These are phyloP conservation scores for Colletotrichum paranaense DNA, from an alignment of 2,329 filamentous ascomycete species.

Conservation along the genomic window DNA sequence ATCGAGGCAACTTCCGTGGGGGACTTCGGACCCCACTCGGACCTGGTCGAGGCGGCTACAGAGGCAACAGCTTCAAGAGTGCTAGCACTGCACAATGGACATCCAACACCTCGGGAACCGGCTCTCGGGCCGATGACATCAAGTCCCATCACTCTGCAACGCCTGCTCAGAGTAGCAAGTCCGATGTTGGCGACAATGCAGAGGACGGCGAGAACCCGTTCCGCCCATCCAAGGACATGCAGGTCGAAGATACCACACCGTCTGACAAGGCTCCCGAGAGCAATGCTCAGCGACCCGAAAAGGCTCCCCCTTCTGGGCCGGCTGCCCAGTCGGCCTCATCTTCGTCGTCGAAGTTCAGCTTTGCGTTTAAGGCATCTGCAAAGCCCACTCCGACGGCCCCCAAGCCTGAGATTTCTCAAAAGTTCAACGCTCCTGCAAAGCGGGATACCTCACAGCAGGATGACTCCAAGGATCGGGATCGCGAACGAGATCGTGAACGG, in stretches of 20 bases:
- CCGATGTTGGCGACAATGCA: slow-evolving; percentile 50
- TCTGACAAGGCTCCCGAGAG: slow-evolving; percentile 55
- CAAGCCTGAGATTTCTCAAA: slow-evolving; percentile 75
- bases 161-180: slow-evolving; percentile 38
- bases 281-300: slow-evolving; percentile 66
- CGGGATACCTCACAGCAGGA: slow-evolving; percentile 51
- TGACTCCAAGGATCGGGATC: slow-evolving; percentile 32
- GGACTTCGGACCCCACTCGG: slow-evolving; percentile 63
- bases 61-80: slow-evolving; percentile 73
- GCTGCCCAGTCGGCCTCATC: slow-evolving; percentile 56
- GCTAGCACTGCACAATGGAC: slow-evolving; percentile 75
- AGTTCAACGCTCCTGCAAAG: slow-evolving; percentile 72
- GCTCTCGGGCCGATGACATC: slow-evolving; percentile 53
- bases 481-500: slow-evolving; percentile 43
- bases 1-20: slow-evolving; percentile 61
- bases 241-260: slow-evolving; percentile 68
- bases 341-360: slow-evolving; percentile 82
- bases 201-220: slow-evolving; percentile 69
- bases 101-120: slow-evolving; percentile 54
- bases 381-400: slow-evolving; percentile 68
- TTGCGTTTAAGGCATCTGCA: slow-evolving; percentile 85
- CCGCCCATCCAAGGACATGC: slow-evolving; percentile 72
- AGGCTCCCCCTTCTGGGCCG: slow-evolving; percentile 65
- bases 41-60: slow-evolving; percentile 60
- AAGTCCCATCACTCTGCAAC: slow-evolving; percentile 42